Evolutionary conservation across 345 rosid genomes (phyloP).

Genomic region (Sisymbrium altissimum): DNA sequence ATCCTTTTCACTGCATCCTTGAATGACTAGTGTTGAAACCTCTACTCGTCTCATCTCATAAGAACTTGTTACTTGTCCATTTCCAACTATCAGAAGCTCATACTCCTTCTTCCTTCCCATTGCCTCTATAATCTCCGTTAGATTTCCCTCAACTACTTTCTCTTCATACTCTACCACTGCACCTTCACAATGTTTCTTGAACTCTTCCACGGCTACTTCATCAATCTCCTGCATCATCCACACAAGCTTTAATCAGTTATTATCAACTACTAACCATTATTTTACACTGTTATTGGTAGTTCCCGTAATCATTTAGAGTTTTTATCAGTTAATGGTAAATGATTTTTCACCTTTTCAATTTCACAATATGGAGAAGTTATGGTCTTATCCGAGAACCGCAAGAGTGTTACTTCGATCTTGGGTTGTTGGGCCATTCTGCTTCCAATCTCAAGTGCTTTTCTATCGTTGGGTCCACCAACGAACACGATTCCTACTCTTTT

Average conservation of each 20-base stretch:
- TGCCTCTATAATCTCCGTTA: slow-evolving; percentile 34
- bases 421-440: not conserved
- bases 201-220: slow-evolving; percentile 40
- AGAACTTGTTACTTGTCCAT: slow-evolving; percentile 10
- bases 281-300: not conserved
- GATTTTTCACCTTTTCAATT: not conserved
- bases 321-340: not conserved
- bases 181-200: slow-evolving; percentile 40
- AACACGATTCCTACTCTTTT: not conserved
- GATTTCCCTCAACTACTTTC: slow-evolving; percentile 30
- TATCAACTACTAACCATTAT: not conserved
- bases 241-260: not conserved
- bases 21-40: slow-evolving; percentile 14
- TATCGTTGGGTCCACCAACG: not conserved
- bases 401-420: not conserved
- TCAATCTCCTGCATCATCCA: slow-evolving; percentile 44
- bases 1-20: not conserved
- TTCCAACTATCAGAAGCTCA: slow-evolving; percentile 57
- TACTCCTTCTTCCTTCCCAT: slow-evolving; percentile 49
- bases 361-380: not conserved
- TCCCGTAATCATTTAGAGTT: too few species aligned
- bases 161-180: slow-evolving; percentile 38
- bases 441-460: not conserved
- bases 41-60: not conserved
- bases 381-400: not conserved